These are phyloP conservation scores for Solidago caesia DNA, from an alignment of 129 eudicot genomes.

Conservation along the genomic window DNA sequence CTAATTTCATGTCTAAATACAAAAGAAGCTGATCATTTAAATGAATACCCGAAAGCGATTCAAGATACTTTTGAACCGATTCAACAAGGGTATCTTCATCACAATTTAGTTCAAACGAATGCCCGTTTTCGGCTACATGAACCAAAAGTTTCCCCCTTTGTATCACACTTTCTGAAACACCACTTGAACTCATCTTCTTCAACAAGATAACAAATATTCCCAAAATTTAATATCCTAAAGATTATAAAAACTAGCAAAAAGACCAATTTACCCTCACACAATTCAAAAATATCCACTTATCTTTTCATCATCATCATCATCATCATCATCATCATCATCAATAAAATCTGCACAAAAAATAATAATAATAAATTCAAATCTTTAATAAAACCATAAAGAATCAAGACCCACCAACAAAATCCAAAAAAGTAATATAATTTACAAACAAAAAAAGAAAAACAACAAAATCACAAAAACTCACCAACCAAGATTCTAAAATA, in stretches of 20 bases:
- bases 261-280: constrained; percentile 19
- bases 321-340: constrained; percentile 1
- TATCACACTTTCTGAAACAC: constrained; percentile 45
- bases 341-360: constrained; percentile 19
- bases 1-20: constrained; percentile 79
- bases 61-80: constrained; percentile 63
- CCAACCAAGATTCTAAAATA: constrained; percentile 20
- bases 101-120: constrained; percentile 68
- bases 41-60: constrained; percentile 64
- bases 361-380: constrained; percentile 5
- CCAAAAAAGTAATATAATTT: constrained; percentile 9
- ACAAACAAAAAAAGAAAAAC: not conserved
- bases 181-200: constrained; percentile 65
- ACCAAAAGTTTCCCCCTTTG: constrained; percentile 75
- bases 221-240: constrained; percentile 12
- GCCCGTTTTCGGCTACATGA: constrained; percentile 95
- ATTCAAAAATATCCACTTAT: constrained; percentile 14
- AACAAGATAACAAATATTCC: constrained; percentile 8
- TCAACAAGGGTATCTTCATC: constrained; percentile 77
- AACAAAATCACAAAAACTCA: constrained; percentile 22
- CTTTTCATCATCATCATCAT: constrained; percentile 14
- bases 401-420: constrained; percentile 26
- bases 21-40: constrained; percentile 78
- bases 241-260: constrained; percentile 1
- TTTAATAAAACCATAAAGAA: constrained; percentile 25